Evolutionary conservation across 352 stramenopile species (phyloP).

Genomic region (Globisporangium heterothallicum): DNA sequence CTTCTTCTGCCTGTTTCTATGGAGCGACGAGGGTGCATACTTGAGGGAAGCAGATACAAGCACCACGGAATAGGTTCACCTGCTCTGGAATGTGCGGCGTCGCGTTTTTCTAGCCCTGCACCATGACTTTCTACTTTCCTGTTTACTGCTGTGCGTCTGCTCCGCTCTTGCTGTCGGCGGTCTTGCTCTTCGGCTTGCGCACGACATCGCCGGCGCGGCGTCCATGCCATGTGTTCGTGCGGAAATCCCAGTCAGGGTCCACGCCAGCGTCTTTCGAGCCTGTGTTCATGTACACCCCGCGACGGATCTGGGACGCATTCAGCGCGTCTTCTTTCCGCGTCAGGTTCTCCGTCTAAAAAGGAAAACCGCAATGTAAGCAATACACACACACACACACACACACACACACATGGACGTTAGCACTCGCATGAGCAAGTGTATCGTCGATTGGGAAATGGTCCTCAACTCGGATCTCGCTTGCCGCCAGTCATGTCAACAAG

Average conservation of each 20-base stretch:
- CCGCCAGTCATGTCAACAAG: too few relatives aligned
- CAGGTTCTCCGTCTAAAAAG: slow-evolving; percentile 47
- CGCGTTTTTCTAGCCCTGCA: too few relatives aligned
- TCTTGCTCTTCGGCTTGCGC: slow-evolving; percentile 17
- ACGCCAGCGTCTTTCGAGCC: slow-evolving; percentile 70
- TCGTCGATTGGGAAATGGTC: too few relatives aligned
- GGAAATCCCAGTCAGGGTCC: slow-evolving; percentile 80
- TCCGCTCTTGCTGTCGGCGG: background rate
- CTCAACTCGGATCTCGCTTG: too few relatives aligned
- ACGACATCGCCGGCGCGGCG: slow-evolving; percentile 28
- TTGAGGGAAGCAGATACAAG: too few relatives aligned
- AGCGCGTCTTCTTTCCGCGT: slow-evolving; percentile 53
- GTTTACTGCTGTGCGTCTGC: background rate
- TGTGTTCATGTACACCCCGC: slow-evolving; percentile 77
- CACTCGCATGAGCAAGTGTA: too few relatives aligned
- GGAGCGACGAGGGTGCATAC: slow-evolving; percentile 5
- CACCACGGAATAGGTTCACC: too few relatives aligned
- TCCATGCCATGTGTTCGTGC: slow-evolving; percentile 57
- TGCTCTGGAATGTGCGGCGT: too few relatives aligned
- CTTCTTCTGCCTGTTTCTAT: background rate
- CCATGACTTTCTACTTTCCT: background rate
- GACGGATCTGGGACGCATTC: slow-evolving; percentile 69
- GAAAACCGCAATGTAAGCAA: background rate
- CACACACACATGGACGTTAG: background rate
- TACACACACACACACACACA: background rate